These are phyloP conservation scores for Fagopyrum esculentum DNA, from an alignment of 148 eudicot genomes.

Conservation along the genomic window DNA sequence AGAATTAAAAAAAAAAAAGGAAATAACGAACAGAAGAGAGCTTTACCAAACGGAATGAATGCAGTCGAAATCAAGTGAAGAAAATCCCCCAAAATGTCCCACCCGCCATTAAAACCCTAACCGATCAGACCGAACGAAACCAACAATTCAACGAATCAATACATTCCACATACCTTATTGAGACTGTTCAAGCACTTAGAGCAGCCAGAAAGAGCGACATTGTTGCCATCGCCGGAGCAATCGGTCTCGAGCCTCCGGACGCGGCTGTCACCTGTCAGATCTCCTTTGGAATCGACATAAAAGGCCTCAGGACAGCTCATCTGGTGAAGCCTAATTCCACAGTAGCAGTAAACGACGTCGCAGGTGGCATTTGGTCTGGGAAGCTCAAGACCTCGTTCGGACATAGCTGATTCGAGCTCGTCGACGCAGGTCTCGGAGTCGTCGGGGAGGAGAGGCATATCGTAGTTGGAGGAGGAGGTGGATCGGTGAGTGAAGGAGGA, in stretches of 20 bases:
- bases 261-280: slow-evolving; percentile 32
- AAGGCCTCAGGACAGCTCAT: slow-evolving; percentile 59
- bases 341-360: slow-evolving; percentile 60
- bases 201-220: slow-evolving; percentile 39
- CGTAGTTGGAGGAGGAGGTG: slow-evolving; percentile 24
- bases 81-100: not conserved
- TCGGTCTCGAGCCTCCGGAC: slow-evolving; percentile 50
- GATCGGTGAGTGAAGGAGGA: slow-evolving; percentile 30
- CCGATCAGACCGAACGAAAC: not conserved
- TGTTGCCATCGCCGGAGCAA: slow-evolving; percentile 27
- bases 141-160: not conserved
- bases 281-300: slow-evolving; percentile 23
- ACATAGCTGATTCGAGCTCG: slow-evolving; percentile 36
- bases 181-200: slow-evolving; percentile 65
- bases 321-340: slow-evolving; percentile 65
- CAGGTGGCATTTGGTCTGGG: slow-evolving; percentile 50
- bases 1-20: not conserved
- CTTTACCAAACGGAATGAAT: slow-evolving; percentile 1
- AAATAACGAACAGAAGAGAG: slow-evolving; percentile 9
- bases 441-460: slow-evolving; percentile 71
- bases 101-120: slow-evolving; percentile 10
- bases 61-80: not conserved
- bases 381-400: slow-evolving; percentile 43
- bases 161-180: slow-evolving; percentile 35
- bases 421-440: slow-evolving; percentile 73